These are phyloP conservation scores for Sugiyamaella grinbergsii DNA, from an alignment of 1,139 yeast genomes.

Conservation along the genomic window DNA sequence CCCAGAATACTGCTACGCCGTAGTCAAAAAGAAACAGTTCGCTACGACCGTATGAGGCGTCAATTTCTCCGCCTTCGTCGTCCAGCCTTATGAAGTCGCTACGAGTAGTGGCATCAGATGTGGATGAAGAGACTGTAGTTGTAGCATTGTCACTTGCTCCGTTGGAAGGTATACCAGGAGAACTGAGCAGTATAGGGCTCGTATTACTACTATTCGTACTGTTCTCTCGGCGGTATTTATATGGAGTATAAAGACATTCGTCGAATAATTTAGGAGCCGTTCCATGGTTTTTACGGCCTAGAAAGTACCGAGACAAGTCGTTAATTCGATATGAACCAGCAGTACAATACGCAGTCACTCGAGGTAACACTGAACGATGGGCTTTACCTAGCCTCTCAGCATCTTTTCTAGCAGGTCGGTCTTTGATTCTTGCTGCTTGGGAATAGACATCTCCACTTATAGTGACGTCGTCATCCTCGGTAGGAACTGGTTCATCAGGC, in stretches of 20 bases:
- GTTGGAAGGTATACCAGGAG: background rate
- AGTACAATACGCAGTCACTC: slow-evolving; percentile 95
- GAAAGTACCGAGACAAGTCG: slow-evolving; percentile 81
- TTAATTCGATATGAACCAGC: slow-evolving; percentile 90
- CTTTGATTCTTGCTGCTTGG: slow-evolving; percentile 81
- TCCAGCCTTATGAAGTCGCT: slow-evolving; percentile 49
- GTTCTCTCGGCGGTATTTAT: slow-evolving; percentile 68
- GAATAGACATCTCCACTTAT: slow-evolving; percentile 66
- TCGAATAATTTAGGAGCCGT: slow-evolving; percentile 89
- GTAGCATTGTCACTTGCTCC: background rate
- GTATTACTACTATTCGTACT: slow-evolving; percentile 1
- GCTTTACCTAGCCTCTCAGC: slow-evolving; percentile 92
- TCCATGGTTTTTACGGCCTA: slow-evolving; percentile 64
- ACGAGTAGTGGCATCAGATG: background rate
- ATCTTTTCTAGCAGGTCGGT: slow-evolving; percentile 89
- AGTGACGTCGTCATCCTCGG: slow-evolving; percentile 41
- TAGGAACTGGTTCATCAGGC: slow-evolving; percentile 73
- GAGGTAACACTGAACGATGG: slow-evolving; percentile 63
- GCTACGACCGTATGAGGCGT: slow-evolving; percentile 68
- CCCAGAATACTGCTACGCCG: slow-evolving; percentile 96
- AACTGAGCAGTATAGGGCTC: slow-evolving; percentile 2
- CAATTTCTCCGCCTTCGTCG: slow-evolving; percentile 94
- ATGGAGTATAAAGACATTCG: slow-evolving; percentile 92
- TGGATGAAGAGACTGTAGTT: slow-evolving; percentile 5
- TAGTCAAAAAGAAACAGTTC: slow-evolving; percentile 90